Conservation (phyloP, 1,284 basidiomycete genomes). For the Ceratobasidium sp. region DNA sequence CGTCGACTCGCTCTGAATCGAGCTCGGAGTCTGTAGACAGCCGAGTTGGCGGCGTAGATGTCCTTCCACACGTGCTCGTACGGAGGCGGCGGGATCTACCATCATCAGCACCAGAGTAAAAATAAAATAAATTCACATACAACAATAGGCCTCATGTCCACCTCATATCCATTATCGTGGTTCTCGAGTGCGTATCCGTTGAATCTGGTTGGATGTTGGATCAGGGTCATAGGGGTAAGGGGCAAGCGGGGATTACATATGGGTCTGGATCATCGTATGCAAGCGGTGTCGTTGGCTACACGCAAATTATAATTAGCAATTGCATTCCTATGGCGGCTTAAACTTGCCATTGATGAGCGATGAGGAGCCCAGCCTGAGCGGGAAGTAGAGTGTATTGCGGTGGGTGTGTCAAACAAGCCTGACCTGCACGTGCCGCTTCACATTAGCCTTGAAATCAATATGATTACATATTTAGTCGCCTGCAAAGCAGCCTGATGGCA, state of each 20-base stretch:
- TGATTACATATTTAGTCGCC: neutral
- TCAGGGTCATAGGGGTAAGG: constrained; percentile 29
- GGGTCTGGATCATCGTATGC: constrained; percentile 23
- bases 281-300: constrained; percentile 31
- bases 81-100: constrained; percentile 31
- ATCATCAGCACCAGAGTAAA: neutral
- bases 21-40: constrained; percentile 7
- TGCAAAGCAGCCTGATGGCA: too few relatives aligned
- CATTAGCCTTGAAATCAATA: constrained; percentile 13
- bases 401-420: constrained; percentile 39
- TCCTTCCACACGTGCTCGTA: constrained; percentile 36
- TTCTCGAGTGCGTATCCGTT: constrained; percentile 3
- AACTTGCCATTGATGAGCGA: constrained; percentile 28
- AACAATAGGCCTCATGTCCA: constrained; percentile 15
- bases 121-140: constrained; percentile 1
- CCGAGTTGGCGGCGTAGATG: constrained; percentile 18
- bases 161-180: constrained; percentile 12
- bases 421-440: constrained; percentile 38
- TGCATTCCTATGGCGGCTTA: neutral
- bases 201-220: constrained; percentile 13
- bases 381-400: constrained; percentile 16
- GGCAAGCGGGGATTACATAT: constrained; percentile 25
- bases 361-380: constrained; percentile 25
- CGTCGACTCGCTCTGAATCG: constrained; percentile 16
- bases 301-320: neutral